Base-by-base conservation (phyloP, 768 basidiomycete genomes). In the Peribolospora kevripleyi region DNA sequence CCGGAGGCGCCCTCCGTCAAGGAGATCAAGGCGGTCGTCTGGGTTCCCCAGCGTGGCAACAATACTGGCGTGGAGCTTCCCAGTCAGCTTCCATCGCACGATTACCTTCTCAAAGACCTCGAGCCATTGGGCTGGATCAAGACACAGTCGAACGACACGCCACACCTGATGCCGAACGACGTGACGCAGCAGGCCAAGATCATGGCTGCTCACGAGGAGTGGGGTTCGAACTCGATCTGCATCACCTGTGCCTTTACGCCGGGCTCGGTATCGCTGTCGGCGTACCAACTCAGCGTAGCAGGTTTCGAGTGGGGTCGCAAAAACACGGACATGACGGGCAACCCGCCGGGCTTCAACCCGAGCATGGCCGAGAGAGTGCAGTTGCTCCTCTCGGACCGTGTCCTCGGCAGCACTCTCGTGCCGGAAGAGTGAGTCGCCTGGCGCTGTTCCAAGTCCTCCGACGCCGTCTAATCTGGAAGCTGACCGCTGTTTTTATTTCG, bases 231-330 rank as follows among this genome's bases (percentile, higher is more conserved):
- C 40, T 84, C 87, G 2, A 87, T 95, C 62, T 91, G 91, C 65
- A 70, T 98, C 60, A 83, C 90, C 3, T 80, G 82, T 38, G 88
- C 93, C 36, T 98, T 98, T 71, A 97, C 93, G 3, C 93, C 93
- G 2, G 93, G 93, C 54, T 95, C 90, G 3, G 87, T 97, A 39
- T 95, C 90, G 25, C 70, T 98, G 46, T 88, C 87, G 37, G 82
- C 91, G 0, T 90, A 95, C 71, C 83, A 80, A 41, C 70, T 97
- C 51, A 81, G 82, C 4, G 79, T 91, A 7, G 77, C 82, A 57
- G 93, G 91, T 11, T 97, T 97, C 65, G 93, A 98, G 64, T 97
- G 90, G 90, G 91, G 90, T 46, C 73, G 91, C 62, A 95, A 93
- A 72, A 91, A 90, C 61, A 70, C 74, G 61, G 87, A 90, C 63